Base-by-base conservation (phyloP, 2,329 filamentous ascomycete genomes). In the Hypoxylon sp. region DNA sequence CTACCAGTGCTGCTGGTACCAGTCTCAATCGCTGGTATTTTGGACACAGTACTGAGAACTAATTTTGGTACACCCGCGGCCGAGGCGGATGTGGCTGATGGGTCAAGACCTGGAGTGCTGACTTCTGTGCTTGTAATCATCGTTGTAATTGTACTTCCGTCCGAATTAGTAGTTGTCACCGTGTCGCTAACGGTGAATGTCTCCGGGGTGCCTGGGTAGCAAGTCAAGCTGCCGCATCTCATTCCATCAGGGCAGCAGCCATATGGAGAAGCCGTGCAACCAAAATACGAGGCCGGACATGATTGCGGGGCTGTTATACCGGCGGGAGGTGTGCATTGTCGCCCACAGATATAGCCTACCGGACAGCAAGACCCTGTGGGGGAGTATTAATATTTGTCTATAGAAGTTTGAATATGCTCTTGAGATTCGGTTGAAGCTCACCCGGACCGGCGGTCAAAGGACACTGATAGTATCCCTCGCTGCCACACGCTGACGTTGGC, bases 231-330 rank as follows among this genome's bases (percentile, higher is more conserved):
- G 2, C 80, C 86, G 71, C 87, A 89, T 25, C 76, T 83, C 80
- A 85, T 81, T 3, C 83, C 83, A 50, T 76, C 81, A 2, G 76
- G 76, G 72, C 87, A 89, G 68, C 87, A 89, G 0, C 86, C 87
- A 63, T 82, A 85, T 56, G 85, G 69, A 0, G 83, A 85, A 4
- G 82, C 72, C 1, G 87, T 82, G 63, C 87, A 89, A 2, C 82
- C 77, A 60, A 80, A 84, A 50, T 82, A 84, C 64, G 77, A 80
- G 1, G 78, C 68, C 5, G 81, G 80, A 57, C 87, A 89, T 14
- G 75, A 78, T 60, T 78, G 75, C 6, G 79, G 80, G 30, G 75
- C 77, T 0, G 82, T 74, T 4, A 77, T 74, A 9, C 84, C 85
- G 10, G 80, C 77, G 1, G 85, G 83, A 0, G 83, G 77, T 2